These are phyloP conservation scores for Tricholoma furcatifolium DNA, from an alignment of 768 basidiomycete species.

Conservation along the genomic window DNA sequence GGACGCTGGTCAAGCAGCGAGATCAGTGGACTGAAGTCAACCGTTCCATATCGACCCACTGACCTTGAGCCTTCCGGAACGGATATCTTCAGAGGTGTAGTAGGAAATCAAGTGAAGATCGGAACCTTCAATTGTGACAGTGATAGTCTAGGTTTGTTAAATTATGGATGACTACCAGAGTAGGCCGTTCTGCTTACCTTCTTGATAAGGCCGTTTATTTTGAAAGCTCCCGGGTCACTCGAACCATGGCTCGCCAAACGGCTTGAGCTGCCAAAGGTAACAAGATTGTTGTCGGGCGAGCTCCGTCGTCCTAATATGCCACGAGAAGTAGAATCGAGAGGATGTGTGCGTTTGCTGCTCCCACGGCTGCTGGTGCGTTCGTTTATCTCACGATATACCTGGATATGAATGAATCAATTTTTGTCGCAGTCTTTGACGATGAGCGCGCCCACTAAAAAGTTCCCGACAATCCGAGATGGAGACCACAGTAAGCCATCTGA, in stretches of 20 bases:
- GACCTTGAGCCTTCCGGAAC: constrained; percentile 62
- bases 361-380: constrained; percentile 61
- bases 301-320: constrained; percentile 33
- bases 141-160: constrained; percentile 63
- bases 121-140: constrained; percentile 74
- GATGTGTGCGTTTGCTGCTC: constrained; percentile 47
- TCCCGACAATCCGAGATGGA: constrained; percentile 80
- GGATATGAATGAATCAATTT: constrained; percentile 1
- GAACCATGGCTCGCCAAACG: constrained; percentile 30
- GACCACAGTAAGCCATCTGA: constrained; percentile 72
- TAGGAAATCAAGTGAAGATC: constrained; percentile 85
- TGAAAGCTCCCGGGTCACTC: constrained; percentile 60
- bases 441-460: constrained; percentile 63
- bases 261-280: constrained; percentile 30
- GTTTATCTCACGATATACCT: constrained; percentile 84
- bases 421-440: background rate
- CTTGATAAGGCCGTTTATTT: constrained; percentile 75
- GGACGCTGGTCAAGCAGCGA: constrained; percentile 46
- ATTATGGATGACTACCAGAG: constrained; percentile 1
- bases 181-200: constrained; percentile 46
- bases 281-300: constrained; percentile 38
- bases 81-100: constrained; percentile 78
- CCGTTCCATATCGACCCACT: constrained; percentile 5
- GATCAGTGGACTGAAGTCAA: constrained; percentile 1
- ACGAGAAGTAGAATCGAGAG: constrained; percentile 46